phyloP scores from a whole-genome alignment of 164 flowering plant genomes.

The Magnolia kwangsiensis region DNA sequence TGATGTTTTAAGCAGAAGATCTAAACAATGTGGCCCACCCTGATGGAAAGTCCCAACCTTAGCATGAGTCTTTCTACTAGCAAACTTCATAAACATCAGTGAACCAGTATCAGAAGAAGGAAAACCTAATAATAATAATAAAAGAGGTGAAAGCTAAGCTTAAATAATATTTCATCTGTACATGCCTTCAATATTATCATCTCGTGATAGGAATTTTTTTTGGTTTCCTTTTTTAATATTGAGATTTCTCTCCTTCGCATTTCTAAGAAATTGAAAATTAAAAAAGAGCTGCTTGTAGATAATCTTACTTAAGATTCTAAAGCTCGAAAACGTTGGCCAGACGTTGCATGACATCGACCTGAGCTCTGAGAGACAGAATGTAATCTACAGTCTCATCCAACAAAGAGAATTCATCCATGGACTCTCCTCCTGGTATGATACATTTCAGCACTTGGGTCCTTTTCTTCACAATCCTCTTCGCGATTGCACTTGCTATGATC shows the following conservation, averaged over 20 bases:
- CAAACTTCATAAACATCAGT: too few relatives aligned
- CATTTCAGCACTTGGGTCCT: slow-evolving; percentile 52
- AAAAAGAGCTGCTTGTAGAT: not conserved
- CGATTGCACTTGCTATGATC: slow-evolving; percentile 31
- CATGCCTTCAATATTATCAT: slow-evolving; percentile 20
- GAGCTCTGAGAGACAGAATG: slow-evolving; percentile 55
- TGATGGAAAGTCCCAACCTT: not conserved
- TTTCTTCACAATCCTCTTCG: slow-evolving; percentile 48
- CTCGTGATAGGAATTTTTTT: not conserved
- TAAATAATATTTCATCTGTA: slow-evolving; percentile 21
- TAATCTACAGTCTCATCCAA: slow-evolving; percentile 77
- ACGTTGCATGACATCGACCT: slow-evolving; percentile 70
- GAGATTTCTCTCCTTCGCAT: slow-evolving; percentile 8
- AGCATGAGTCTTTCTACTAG: not conserved
- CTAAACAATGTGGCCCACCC: not conserved
- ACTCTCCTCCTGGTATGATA: slow-evolving; percentile 69
- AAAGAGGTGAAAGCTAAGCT: not conserved
- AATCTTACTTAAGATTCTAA: slow-evolving; percentile 20
- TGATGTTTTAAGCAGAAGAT: not conserved
- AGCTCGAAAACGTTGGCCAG: slow-evolving; percentile 36
- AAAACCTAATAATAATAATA: too few relatives aligned
- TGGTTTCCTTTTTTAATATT: not conserved
- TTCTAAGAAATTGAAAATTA: not conserved
- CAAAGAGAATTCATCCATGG: slow-evolving; percentile 45
- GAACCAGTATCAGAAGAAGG: not conserved